Conservation (phyloP, 495 filamentous ascomycete species). For the Oidiodendron maius region DNA sequence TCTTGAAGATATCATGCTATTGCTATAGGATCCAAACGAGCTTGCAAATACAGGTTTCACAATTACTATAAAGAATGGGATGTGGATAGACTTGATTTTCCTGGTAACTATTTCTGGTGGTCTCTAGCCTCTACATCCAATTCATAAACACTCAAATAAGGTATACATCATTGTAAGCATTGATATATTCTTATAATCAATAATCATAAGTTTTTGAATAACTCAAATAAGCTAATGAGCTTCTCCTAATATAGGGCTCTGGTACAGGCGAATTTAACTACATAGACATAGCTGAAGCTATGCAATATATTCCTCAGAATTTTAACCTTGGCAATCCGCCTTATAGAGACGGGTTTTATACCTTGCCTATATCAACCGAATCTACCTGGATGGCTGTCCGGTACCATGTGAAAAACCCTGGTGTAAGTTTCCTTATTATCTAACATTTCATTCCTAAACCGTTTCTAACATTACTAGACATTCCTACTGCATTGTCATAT, state of each 20-base stretch:
- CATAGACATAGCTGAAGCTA: constrained; percentile 44
- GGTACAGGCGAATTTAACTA: constrained; percentile 45
- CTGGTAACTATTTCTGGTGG: constrained; percentile 23
- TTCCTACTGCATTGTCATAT: constrained; percentile 60
- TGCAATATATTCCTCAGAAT: constrained; percentile 33
- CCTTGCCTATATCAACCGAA: constrained; percentile 25
- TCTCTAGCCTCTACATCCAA: constrained; percentile 44
- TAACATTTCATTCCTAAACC: background rate
- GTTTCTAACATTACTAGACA: constrained; percentile 16
- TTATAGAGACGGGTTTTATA: constrained; percentile 42
- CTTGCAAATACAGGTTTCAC: constrained; percentile 30
- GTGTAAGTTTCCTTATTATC: constrained; percentile 15
- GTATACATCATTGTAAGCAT: constrained; percentile 38
- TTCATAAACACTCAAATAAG: constrained; percentile 62
- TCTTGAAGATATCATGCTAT: constrained; percentile 28
- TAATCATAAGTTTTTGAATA: background rate
- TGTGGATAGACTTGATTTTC: constrained; percentile 54
- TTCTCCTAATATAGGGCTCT: constrained; percentile 24
- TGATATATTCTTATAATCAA: background rate
- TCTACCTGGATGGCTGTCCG: constrained; percentile 46
- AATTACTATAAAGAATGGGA: constrained; percentile 40
- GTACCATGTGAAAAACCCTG: constrained; percentile 54
- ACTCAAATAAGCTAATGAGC: background rate
- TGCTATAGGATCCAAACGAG: constrained; percentile 39
- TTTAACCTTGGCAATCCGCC: constrained; percentile 53